Percentiles rank a stretch among this genome's conserved stretches.
Evolutionary conservation across 257 asterid species (phyloP).

Genomic region (Ophiorrhiza pumila): DNA sequence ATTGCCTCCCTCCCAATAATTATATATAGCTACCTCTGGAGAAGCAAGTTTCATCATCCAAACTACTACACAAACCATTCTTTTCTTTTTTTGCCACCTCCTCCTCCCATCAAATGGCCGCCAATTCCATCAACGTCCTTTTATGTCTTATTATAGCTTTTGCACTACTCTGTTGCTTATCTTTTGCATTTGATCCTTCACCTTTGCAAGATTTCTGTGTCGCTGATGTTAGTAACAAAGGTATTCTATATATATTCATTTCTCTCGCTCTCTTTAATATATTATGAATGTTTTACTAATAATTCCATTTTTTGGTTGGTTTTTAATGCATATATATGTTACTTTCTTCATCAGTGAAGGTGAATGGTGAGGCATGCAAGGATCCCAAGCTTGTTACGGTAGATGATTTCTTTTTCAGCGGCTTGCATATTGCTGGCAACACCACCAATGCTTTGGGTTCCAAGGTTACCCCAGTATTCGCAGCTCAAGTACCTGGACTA

Average conservation of each 20-base stretch:
- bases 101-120: too few relatives aligned
- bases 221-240: neutral
- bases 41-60: too few relatives aligned
- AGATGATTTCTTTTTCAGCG: constrained; percentile 29
- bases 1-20: too few relatives aligned
- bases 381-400: constrained; percentile 2
- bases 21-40: too few relatives aligned
- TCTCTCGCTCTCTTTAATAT: too few relatives aligned
- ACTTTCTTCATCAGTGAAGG: neutral
- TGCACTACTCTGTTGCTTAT: neutral
- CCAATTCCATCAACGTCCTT: too few relatives aligned
- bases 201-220: neutral
- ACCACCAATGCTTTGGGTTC: constrained; percentile 28
- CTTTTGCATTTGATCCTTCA: neutral
- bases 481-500: constrained; percentile 11
- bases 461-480: constrained; percentile 6
- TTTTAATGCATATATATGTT: too few relatives aligned
- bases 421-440: constrained; percentile 29
- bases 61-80: too few relatives aligned
- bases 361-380: constrained; percentile 23
- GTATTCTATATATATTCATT: too few relatives aligned
- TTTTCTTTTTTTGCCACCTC: too few relatives aligned
- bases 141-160: neutral
- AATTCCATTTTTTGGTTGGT: too few relatives aligned
- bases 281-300: too few relatives aligned